Base-by-base conservation (phyloP, 2,329 filamentous ascomycete genomes). In the Plenodomus tracheiphilus region DNA sequence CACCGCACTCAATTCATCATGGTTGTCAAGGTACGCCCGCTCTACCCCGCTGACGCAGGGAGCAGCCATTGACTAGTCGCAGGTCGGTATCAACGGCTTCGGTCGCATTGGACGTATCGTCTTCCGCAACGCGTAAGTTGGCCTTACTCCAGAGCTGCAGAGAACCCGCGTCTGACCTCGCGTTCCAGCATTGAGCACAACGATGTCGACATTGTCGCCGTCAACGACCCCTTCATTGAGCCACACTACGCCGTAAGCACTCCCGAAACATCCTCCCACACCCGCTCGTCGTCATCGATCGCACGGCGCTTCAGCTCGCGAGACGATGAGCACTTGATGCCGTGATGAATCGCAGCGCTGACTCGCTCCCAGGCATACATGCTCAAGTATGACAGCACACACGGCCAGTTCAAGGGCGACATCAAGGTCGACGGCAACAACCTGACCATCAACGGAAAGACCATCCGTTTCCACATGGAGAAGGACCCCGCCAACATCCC, bases 181-280 rank as follows among this genome's bases (percentile, higher is more conserved):
- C 6, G 4, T 7, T 60, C 43, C 69, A 87, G 85, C 72, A 76
- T 95, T 75, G 88, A 95, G 85, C 88, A 93, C 81, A 79, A 83
- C 70, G 88, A 95, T 53, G 89, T 97, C 74, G 84, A 96, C 71
- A 83, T 99, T 71, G 91, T 97, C 72, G 93, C 94, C 70, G 91
- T 97, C 81, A 97, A 99, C 85, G 94, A 97, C 78, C 94, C 94
- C 70, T 97, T 99, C 88, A 97, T 99, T 81, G 92, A 97, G 81
- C 85, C 89, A 72, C 81, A 92, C 78, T 97, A 97, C 81, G 94
- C 94, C 78, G 93, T 96, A 86, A 83, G 91, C 88, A 48, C 39
- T 35, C 30, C 54, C 60, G 38, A 21, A 32, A 4, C 19, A 20
- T 15, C 19, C 41, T 34, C 19, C n/a, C n/a, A n/a, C 38, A 47